phyloP scores from a whole-genome alignment of 148 eudicot genomes.

The Persicaria tinctoria region DNA sequence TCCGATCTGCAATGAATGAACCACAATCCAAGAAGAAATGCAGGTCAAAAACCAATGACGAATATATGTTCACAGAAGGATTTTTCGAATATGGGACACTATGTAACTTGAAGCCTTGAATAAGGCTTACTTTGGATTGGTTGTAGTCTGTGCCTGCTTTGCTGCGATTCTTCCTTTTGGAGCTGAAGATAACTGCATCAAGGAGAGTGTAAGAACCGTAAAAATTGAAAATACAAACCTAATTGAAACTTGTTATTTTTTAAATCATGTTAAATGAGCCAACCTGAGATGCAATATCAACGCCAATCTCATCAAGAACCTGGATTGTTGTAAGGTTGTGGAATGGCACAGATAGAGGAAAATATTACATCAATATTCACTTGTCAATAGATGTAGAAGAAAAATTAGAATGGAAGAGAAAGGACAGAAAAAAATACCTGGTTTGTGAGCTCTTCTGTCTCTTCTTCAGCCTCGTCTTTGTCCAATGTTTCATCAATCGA shows the following conservation, averaged over 20 bases:
- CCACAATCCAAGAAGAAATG: too few species aligned
- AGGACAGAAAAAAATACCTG: conserved; percentile 26
- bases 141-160: neutral
- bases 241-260: too few species aligned
- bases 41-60: neutral
- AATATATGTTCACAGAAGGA: neutral
- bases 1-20: conserved; percentile 20
- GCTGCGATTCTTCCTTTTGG: too few species aligned
- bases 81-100: conserved; percentile 46
- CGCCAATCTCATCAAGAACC: conserved; percentile 76
- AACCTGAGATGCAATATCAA: neutral
- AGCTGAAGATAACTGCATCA: too few species aligned
- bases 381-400: too few species aligned
- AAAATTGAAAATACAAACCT: too few species aligned
- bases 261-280: too few species aligned
- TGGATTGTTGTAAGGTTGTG: conserved; percentile 3
- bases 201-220: too few species aligned
- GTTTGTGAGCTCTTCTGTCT: conserved; percentile 64
- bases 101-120: conserved; percentile 10
- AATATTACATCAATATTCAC: neutral
- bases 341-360: neutral
- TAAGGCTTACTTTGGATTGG: too few species aligned
- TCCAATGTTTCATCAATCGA: conserved; percentile 31
- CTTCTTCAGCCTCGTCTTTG: conserved; percentile 73
- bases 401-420: neutral